Base-by-base conservation (phyloP, 371 early-diverging fungal genomes). In the Apophysomyces trapeziformis region DNA sequence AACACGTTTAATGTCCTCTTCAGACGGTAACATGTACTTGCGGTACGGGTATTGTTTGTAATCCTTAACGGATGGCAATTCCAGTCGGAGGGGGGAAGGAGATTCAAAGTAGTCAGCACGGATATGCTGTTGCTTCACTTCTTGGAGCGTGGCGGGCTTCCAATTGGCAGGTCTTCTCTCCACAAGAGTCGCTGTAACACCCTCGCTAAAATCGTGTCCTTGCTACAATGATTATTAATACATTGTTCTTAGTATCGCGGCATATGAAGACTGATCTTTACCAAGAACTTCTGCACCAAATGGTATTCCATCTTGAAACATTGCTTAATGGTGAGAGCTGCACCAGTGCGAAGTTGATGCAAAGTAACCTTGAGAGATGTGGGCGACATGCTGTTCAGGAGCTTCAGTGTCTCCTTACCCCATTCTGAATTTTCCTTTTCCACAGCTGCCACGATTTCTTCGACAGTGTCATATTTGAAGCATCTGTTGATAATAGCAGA, bases 281-380 rank as follows among this genome's bases (percentile, higher is more conserved):
- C 85, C 83, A 95, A 75, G 72, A 94, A 92, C 72, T 90, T 88
- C 68, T 90, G 89, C 5, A 85, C 93, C 50, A 96, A 74, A 26
- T 86, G 84, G 68, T 90, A 93, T 79, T 98, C 99, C 90, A 94
- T 89, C 66, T 86, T 74, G 78, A 97, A 92, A 68, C 94, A 94
- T 59, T 89, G 84, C 8, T 87, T 87, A 71, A 99, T 87, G 45
- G 82, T 78, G 66, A 89, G 68, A n/a, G 81, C 73, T 43, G 76
- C 76, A 37, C 95, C 98, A 21, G 77, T 75, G 37, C 95, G 89
- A 47, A 98, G 77, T 77, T 93, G 92, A 64, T 86, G 84, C 47
- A 96, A 82, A 1, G 96, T 94, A 26, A 96, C 89, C 83, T 95
- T 95, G 75, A 97, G 85, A 41, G 93, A 92, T 2, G 94, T 93